These are phyloP conservation scores for Boeremia lycopersici DNA, from an alignment of 2,329 filamentous ascomycete genomes.

Conservation along the genomic window DNA sequence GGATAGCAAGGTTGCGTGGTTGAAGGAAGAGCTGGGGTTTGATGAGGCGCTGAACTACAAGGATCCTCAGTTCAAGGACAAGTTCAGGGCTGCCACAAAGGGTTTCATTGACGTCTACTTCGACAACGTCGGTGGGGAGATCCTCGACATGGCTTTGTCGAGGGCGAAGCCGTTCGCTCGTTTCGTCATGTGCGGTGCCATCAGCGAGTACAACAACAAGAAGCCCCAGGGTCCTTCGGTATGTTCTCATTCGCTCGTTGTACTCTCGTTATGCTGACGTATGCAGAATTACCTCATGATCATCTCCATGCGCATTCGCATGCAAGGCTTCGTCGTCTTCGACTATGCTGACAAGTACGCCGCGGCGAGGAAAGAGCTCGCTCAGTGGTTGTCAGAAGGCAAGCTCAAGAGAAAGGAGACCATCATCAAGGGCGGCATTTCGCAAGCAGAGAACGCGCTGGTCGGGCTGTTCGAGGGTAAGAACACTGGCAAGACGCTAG, in stretches of 20 bases:
- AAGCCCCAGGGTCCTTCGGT: conserved; percentile 59
- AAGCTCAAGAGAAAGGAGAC: conserved; percentile 74
- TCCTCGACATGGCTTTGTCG: conserved; percentile 54
- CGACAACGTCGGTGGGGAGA: conserved; percentile 58
- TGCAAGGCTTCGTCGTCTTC: conserved; percentile 70
- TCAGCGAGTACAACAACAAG: conserved; percentile 52
- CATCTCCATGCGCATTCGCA: conserved; percentile 51
- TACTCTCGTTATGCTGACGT: conserved; percentile 6
- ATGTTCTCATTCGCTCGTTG: not conserved
- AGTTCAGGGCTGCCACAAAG: conserved; percentile 56
- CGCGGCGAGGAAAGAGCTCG: conserved; percentile 65
- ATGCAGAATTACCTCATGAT: conserved; percentile 53
- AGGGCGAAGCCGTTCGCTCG: conserved; percentile 50
- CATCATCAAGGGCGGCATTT: conserved; percentile 71
- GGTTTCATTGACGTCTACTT: conserved; percentile 59
- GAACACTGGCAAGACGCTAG: conserved; percentile 68
- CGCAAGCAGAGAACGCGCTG: conserved; percentile 67
- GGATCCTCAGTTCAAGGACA: conserved; percentile 53
- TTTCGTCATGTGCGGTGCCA: conserved; percentile 54
- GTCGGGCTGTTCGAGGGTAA: conserved; percentile 69
- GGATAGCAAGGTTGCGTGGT: conserved; percentile 59
- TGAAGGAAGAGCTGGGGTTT: conserved; percentile 61
- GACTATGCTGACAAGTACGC: conserved; percentile 67
- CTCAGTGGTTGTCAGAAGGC: conserved; percentile 72
- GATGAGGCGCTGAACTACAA: conserved; percentile 64